phyloP scores from a whole-genome alignment of 192 early-diverging fungal genomes.

The Mortierella alpina region DNA sequence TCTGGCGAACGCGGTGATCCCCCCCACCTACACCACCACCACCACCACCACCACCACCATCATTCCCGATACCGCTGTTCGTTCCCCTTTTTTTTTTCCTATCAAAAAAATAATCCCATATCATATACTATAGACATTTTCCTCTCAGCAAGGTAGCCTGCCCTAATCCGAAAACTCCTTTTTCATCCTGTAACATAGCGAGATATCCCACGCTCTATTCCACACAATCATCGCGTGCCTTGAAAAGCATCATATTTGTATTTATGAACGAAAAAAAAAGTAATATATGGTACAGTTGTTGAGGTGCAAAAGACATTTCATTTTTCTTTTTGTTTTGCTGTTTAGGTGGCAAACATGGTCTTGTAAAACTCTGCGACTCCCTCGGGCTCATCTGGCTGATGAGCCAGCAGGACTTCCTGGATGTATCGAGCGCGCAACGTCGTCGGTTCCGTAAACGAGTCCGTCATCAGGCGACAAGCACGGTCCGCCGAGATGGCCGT shows the following conservation, averaged over 20 bases:
- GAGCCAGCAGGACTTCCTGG: slow-evolving; percentile 40
- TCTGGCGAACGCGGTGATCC: slow-evolving; percentile 29
- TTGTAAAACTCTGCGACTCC: slow-evolving; percentile 33
- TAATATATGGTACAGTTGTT: too few species aligned
- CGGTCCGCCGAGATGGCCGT: slow-evolving; percentile 77
- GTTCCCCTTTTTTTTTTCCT: not conserved
- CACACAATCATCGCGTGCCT: too few species aligned
- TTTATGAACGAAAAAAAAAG: slow-evolving; percentile 2
- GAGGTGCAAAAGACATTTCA: not conserved
- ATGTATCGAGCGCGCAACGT: slow-evolving; percentile 43
- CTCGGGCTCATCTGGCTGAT: slow-evolving; percentile 35
- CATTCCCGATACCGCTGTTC: not conserved
- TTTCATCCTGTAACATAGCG: not conserved
- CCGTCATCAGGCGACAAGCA: slow-evolving; percentile 62
- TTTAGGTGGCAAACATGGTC: slow-evolving; percentile 43
- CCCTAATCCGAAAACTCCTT: not conserved
- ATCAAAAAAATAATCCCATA: not conserved
- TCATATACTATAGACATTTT: not conserved
- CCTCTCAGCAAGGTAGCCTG: not conserved
- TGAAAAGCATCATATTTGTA: not conserved
- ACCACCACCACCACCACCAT: not conserved
- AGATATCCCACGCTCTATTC: too few species aligned
- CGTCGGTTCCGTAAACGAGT: slow-evolving; percentile 52
- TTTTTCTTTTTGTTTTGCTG: not conserved
- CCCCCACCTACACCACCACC: not conserved